A percentile compares a stretch with the other conserved stretches of the same genome.
These are phyloP conservation scores for Trypanosoma melophagium DNA, from an alignment of 208 protist genomes.

Conservation along the genomic window DNA sequence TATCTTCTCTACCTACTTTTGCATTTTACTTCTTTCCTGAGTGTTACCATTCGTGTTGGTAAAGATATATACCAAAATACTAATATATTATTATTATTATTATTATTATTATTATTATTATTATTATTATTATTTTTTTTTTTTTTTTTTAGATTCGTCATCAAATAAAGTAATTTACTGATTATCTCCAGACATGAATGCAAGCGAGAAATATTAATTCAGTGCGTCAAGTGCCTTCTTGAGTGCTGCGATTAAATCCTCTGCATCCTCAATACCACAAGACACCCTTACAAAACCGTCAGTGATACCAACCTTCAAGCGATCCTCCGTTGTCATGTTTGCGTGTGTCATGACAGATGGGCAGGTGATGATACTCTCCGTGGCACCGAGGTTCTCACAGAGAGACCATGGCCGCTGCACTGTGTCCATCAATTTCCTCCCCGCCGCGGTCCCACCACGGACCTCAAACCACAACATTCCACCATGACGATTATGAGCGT, in stretches of 20 bases:
- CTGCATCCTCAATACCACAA: slow-evolving; percentile 93
- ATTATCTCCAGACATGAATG: neutral
- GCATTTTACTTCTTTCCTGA: too few species aligned
- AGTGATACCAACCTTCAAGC: slow-evolving; percentile 92
- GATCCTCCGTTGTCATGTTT: slow-evolving; percentile 92
- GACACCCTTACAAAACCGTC: slow-evolving; percentile 93
- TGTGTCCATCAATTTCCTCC: slow-evolving; percentile 81
- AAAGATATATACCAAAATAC: too few species aligned
- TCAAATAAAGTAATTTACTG: too few species aligned
- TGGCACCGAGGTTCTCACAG: slow-evolving; percentile 93
- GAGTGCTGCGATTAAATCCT: slow-evolving; percentile 91
- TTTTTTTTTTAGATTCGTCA: neutral
- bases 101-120: too few species aligned
- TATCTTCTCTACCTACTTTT: too few species aligned
- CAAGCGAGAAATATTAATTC: slow-evolving; percentile 9
- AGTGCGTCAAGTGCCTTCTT: slow-evolving; percentile 86
- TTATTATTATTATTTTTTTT: too few species aligned
- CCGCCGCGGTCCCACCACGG: slow-evolving; percentile 67
- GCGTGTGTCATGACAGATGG: slow-evolving; percentile 97
- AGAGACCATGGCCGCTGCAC: slow-evolving; percentile 84
- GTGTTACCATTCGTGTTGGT: too few species aligned
- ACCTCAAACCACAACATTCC: slow-evolving; percentile 94
- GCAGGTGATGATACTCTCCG: slow-evolving; percentile 95
- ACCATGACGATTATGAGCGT: slow-evolving; percentile 77
- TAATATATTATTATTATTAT: too few species aligned